Percentiles rank a stretch among this genome's conserved stretches.
Conservation (phyloP, 208 protist genomes). For the Acanthamoeba castellanii region DNA sequence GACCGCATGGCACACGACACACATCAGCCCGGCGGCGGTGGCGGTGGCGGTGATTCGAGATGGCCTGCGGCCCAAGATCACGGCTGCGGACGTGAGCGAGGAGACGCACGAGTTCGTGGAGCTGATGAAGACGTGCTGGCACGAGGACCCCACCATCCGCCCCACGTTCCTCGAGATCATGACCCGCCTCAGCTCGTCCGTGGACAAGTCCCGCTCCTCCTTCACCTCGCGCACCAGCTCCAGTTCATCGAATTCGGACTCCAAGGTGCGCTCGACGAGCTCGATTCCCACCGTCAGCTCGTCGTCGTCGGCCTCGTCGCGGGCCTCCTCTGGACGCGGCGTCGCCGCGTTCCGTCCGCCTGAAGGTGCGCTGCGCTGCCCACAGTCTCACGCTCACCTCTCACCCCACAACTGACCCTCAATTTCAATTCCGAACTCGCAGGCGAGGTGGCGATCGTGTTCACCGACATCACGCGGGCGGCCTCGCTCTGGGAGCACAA, state of each 20-base stretch:
- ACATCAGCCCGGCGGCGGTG: not conserved
- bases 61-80: not conserved
- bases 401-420: no score
- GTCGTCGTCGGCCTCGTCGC: not conserved
- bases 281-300: not conserved
- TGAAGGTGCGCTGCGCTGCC: no score
- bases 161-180: conserved; percentile 63
- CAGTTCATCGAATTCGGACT: no score
- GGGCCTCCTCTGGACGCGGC: no score
- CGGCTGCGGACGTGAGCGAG: not conserved
- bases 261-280: no score
- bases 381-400: no score
- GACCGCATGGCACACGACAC: no score
- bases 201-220: conserved; percentile 14
- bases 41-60: not conserved
- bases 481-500: not conserved
- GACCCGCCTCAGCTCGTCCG: conserved; percentile 12
- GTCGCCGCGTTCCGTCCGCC: no score
- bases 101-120: not conserved
- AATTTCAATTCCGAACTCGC: not conserved
- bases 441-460: conserved; percentile 5
- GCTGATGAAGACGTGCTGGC: conserved; percentile 10
- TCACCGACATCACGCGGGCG: conserved; percentile 3
- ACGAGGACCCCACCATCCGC: conserved; percentile 23
- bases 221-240: not conserved